Evolutionary conservation across 78 protist species (phyloP), one percentile per base, ranked within the genome.

Genomic region (Trichosphaerium sp.): DNA sequence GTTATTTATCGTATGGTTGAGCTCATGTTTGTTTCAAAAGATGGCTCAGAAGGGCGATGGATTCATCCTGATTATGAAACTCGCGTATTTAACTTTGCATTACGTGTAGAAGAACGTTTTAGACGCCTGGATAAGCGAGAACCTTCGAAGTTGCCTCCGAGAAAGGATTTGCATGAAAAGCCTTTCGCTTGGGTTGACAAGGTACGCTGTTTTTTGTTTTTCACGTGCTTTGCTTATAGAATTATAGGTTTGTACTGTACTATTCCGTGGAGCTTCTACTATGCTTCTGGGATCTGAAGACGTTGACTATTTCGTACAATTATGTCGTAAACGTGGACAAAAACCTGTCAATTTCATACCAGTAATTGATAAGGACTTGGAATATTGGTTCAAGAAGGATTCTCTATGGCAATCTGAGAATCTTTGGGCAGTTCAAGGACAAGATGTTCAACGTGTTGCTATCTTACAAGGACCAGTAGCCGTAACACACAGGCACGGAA

Each of bases 381-480:
- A 43, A 43, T 21, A 35, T 14, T 81, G 60, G 47, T 72, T 74
- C 52, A 81, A 81, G 76, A 75, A 82, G 67, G 87, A 81, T 62
- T 54, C 69, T 0, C 71, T 81, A 47, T 81, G 75, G 77, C 18
- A 58, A n/a, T 55, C 71, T 5, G 87, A 81, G 47, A 48, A 59
- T 51, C 55, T 74, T 18, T 58, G 63, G 23, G 61, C 68, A 23
- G 82, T 82, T 21, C 38, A 23, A 1, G 88, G 28, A 6, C 42
- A 23, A 44, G 88, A 82, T 41, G 48, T 51, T 6, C 60, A 28
- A 29, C 69, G 82, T 15, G 82, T 74, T 23, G 44, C 42, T 43
- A 63, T 82, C 48, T 70, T 82, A 23, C 82, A 74, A 8, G 88
- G 88, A 11, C 88, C 88, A 52, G 68, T 82, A 6, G 69, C 88